Evolutionary conservation across 768 basidiomycete species (phyloP).

Genomic region (Erythrobasidium yunnanense): DNA sequence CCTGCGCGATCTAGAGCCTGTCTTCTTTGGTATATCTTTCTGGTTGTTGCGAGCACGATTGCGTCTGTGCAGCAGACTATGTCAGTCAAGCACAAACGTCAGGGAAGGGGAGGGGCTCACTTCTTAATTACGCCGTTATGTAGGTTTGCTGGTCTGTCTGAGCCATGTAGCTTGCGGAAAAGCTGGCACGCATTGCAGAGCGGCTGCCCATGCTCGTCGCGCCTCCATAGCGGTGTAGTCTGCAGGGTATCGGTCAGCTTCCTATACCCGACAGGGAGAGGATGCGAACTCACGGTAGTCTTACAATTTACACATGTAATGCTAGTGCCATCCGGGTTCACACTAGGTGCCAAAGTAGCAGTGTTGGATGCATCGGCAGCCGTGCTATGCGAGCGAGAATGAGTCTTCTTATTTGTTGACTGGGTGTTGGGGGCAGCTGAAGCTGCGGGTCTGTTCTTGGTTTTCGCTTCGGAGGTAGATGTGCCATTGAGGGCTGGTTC

Average conservation of each 20-base stretch:
- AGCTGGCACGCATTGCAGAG: constrained; percentile 40
- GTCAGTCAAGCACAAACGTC: neutral
- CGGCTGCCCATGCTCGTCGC: constrained; percentile 36
- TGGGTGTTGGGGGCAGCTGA: too few relatives aligned
- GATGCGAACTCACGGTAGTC: too few relatives aligned
- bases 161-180: constrained; percentile 38
- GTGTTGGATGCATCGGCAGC: neutral
- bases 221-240: constrained; percentile 39
- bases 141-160: constrained; percentile 35
- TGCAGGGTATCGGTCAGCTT: too few relatives aligned
- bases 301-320: constrained; percentile 35
- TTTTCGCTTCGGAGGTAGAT: too few relatives aligned
- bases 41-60: constrained; percentile 12
- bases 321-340: neutral
- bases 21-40: constrained; percentile 22
- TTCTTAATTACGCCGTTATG: constrained; percentile 38
- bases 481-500: too few relatives aligned
- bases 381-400: neutral
- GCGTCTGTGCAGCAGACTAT: neutral
- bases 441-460: too few relatives aligned
- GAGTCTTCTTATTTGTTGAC: constrained; percentile 20
- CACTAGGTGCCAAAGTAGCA: too few relatives aligned
- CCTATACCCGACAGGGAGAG: too few relatives aligned
- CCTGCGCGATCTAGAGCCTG: constrained; percentile 1
- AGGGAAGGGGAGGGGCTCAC: neutral